Evolutionary conservation across 2,329 filamentous ascomycete species (phyloP).

Genomic region (Esteya vermicola): DNA sequence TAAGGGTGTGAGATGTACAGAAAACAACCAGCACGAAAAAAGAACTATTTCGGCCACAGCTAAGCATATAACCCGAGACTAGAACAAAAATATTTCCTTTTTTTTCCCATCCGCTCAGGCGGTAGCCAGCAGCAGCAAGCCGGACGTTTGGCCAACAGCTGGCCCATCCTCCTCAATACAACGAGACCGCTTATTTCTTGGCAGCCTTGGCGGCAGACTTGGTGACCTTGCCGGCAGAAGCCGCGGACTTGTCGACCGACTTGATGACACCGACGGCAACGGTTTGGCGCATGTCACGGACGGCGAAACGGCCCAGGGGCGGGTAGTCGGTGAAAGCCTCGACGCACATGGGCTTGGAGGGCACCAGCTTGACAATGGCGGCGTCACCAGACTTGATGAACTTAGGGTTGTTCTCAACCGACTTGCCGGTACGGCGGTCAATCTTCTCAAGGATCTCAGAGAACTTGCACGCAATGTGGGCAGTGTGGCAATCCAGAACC

Average conservation of each 20-base stretch:
- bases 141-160: conserved; percentile 2
- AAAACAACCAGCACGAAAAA: conserved; percentile 1
- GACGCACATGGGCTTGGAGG: conserved; percentile 99
- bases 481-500: conserved; percentile 99
- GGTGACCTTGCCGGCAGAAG: conserved; percentile 49
- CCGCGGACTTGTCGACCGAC: conserved; percentile 54
- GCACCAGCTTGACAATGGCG: conserved; percentile 99
- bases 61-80: not conserved
- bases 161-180: conserved; percentile 4
- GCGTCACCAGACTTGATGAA: conserved; percentile 99
- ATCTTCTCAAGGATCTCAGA: conserved; percentile 99
- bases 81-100: not conserved
- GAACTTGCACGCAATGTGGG: conserved; percentile 99
- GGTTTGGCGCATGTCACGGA: conserved; percentile 94
- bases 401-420: conserved; percentile 82
- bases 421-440: conserved; percentile 99
- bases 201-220: conserved; percentile 59
- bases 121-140: conserved; percentile 3
- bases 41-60: too few species aligned
- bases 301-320: conserved; percentile 98
- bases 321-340: conserved; percentile 99
- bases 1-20: conserved; percentile 2
- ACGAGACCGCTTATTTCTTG: conserved; percentile 49
- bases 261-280: conserved; percentile 95
- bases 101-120: not conserved